Base-by-base conservation (phyloP, 2,329 filamentous ascomycete genomes). In the Sclerotinia spermophila region DNA sequence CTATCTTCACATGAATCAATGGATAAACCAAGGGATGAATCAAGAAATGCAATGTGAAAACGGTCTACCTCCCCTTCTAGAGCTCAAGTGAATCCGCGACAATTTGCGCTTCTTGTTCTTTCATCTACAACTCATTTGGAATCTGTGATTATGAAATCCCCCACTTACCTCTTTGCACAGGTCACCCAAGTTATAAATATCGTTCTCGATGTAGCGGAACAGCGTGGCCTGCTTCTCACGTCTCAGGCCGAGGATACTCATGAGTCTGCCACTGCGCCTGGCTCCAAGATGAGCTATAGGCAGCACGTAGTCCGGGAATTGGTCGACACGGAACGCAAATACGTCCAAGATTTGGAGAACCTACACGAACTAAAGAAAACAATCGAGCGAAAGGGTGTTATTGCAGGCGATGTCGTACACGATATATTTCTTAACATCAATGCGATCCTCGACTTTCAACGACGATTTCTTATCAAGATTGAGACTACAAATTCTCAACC, bases 381-480 rank as follows among this genome's bases (percentile, higher is more conserved):
- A 35, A 85, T 98, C 69, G 94, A 97, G 76, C 92, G 96, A 79
- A 94, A 91, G 75, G 94, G 94, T 51, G 89, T 93, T 51, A 89
- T 98, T 74, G 92, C 93, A 2, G 95, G 96, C 68, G 96, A 99
- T 79, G 88, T 91, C 15, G 90, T 97, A 33, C 94, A 98, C 82
- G 90, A 94, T 78, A 97, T 99, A 73, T 99, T 99, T 82, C 86
- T 98, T 73, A 99, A 99, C 81, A 89, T 98, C 78, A 97, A 98
- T 79, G 89, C 92, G 42, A 92, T 99, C 62, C 86, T 99, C 67
- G 96, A 99, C 81, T 97, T 97, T 79, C 95, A 98, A 79, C 90
- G 96, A 73, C 89, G 94, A 40, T 98, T 99, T 78, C 84, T 99
- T 62, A 98, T 99, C 77, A 91, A 94, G 69, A 92, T 99, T 73